These are phyloP conservation scores for Daldinia grandis DNA, from an alignment of 495 filamentous ascomycete species.

Conservation along the genomic window DNA sequence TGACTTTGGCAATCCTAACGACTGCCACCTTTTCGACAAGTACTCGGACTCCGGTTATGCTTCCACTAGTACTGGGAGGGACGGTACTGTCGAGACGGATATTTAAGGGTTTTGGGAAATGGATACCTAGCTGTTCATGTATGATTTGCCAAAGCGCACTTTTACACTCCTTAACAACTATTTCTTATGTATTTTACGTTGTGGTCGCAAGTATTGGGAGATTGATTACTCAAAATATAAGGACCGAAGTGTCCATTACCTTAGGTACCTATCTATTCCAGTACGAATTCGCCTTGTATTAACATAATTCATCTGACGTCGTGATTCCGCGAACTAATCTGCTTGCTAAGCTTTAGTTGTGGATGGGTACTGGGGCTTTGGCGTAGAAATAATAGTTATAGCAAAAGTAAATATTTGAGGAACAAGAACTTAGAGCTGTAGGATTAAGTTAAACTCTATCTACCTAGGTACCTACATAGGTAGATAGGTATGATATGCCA, in stretches of 20 bases:
- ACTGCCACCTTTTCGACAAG: constrained; percentile 25
- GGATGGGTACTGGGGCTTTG: too few species aligned
- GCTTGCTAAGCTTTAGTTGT: background rate
- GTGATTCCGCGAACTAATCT: background rate
- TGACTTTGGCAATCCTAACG: constrained; percentile 15
- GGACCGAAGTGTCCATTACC: background rate
- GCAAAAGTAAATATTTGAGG: too few species aligned
- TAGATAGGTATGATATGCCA: too few species aligned
- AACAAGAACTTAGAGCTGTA: too few species aligned
- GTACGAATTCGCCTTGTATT: background rate
- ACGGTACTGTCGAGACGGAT: constrained; percentile 10
- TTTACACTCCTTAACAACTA: background rate
- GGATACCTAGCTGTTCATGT: background rate
- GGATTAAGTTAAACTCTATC: too few species aligned
- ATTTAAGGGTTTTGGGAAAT: background rate
- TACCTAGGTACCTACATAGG: too few species aligned
- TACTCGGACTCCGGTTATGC: constrained; percentile 42
- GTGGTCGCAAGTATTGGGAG: background rate
- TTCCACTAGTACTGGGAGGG: constrained; percentile 33
- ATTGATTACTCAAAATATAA: background rate
- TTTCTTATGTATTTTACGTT: background rate
- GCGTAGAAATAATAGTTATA: too few species aligned
- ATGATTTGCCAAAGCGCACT: background rate
- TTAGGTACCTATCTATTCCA: background rate
- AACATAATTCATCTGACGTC: background rate